Conservation (phyloP, 106 monocot species). For the Dactylorhiza incarnata region DNA sequence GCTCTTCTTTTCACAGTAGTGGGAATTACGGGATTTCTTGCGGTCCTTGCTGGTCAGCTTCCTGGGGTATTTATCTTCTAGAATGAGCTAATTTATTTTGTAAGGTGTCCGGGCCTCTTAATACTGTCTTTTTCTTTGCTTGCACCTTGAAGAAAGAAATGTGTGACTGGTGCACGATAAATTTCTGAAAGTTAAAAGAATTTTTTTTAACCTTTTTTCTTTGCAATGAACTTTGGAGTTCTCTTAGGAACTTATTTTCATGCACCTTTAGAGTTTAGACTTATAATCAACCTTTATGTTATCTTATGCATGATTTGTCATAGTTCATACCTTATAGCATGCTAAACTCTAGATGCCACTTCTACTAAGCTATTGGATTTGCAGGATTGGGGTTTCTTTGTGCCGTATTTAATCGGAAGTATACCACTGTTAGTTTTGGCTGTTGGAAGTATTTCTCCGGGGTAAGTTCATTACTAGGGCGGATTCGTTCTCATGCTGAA, state of each 20-base stretch:
- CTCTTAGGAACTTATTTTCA: background rate
- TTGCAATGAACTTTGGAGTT: background rate
- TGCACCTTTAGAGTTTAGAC: background rate
- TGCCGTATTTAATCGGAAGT: constrained; percentile 87
- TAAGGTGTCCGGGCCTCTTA: background rate
- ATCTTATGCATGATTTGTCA: background rate
- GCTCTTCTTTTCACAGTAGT: constrained; percentile 95
- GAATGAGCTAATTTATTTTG: background rate
- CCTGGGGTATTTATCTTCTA: constrained; percentile 62
- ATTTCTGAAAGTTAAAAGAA: background rate
- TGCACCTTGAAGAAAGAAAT: background rate
- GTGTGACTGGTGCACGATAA: background rate
- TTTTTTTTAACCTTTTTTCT: background rate
- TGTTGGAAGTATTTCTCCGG: constrained; percentile 86
- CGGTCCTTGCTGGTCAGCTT: constrained; percentile 80
- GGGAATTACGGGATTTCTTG: constrained; percentile 84
- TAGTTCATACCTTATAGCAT: background rate
- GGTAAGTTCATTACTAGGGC: constrained; percentile 30
- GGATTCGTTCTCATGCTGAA: background rate
- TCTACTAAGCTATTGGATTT: constrained; percentile 12
- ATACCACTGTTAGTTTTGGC: constrained; percentile 88
- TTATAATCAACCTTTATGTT: background rate
- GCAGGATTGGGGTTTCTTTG: constrained; percentile 97
- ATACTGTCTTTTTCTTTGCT: background rate
- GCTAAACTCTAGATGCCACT: background rate